A percentile compares a stretch with the other conserved stretches of the same genome.
Evolutionary conservation across 208 protist genomes (phyloP).

Genomic region (Trypanosoma congolense): DNA sequence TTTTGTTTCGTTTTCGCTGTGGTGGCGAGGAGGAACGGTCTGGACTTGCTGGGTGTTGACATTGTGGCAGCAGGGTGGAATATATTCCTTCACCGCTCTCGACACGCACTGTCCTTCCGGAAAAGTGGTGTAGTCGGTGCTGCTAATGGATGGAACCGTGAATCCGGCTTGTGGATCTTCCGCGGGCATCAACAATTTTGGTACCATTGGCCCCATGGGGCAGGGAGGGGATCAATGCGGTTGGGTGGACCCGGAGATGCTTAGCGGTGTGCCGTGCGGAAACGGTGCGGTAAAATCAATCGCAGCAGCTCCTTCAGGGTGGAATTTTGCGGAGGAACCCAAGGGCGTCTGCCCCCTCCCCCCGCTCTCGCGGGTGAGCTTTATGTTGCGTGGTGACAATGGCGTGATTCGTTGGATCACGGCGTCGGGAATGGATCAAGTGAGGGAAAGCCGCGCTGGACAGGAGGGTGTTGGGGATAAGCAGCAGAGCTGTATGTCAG

Average conservation of each 20-base stretch:
- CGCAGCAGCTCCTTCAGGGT: neutral
- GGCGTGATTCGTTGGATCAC: conserved; percentile 60
- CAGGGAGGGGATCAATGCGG: conserved; percentile 2
- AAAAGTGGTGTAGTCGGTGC: too few species aligned
- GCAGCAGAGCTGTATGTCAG: conserved; percentile 2
- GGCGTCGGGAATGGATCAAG: conserved; percentile 15
- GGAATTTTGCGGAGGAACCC: neutral
- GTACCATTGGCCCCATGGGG: too few species aligned
- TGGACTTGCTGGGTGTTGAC: too few species aligned
- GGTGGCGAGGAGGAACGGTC: too few species aligned
- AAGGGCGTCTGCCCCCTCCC: conserved; percentile 25
- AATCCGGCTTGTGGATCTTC: too few species aligned
- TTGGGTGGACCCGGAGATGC: conserved; percentile 35
- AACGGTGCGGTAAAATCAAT: conserved; percentile 22
- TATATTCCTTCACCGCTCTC: too few species aligned
- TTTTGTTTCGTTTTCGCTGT: too few species aligned
- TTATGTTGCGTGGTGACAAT: conserved; percentile 62
- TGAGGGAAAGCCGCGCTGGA: neutral
- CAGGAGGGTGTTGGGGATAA: neutral
- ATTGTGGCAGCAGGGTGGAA: too few species aligned
- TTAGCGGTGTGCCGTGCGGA: conserved; percentile 35
- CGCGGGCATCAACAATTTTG: too few species aligned
- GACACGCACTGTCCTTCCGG: too few species aligned
- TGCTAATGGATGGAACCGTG: too few species aligned
- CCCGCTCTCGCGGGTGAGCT: conserved; percentile 23